Evolutionary conservation across 1,284 basidiomycete species (phyloP), one percentile per base, ranked within the genome.

Genomic region (Papiliotrema laurentii): DNA sequence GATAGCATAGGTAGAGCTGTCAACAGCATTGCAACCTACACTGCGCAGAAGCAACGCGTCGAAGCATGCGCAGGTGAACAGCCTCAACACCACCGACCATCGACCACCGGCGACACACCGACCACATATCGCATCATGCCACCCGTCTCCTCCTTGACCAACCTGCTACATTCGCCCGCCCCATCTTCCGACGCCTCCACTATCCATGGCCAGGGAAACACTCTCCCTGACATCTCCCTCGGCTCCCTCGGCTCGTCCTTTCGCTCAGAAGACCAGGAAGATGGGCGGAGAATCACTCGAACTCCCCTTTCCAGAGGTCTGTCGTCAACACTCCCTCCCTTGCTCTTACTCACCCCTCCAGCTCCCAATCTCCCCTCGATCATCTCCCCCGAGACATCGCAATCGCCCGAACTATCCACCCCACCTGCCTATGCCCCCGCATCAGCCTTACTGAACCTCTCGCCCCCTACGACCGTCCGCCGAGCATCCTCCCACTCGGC

Each of bases 191-290:
- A 64, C 43, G 64, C 62, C 43, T 68, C 70, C 14, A 68, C 65
- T 5, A 43, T 56, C 49, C 49, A 55, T 19, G 54, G 51, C 7
- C 42, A 60, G 37, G 64, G 63, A 5, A 59, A 59, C 54, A 73
- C 72, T 2, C 45, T 74, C 21, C 72, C 70, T 13, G 72, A 74
- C 51, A 63, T 74, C 11, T 65, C 71, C 1, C 61, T 74, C 3
- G 72, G 68, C 1, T 72, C 69, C 2, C 45, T 73, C 2, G 72
- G 69, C 3, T 69, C 67, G 13, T 65, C 61, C 34, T 74, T 74
- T 50, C 59, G 67, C 45, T 69, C 66, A 21, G 66, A 68, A 2
- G 67, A 68, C 21, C 68, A 69, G 25, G 64, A 57, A 19, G 50
- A 56, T 41, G 35, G 49, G 31, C 31, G 40, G 26, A 50, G 50